Base-by-base conservation (phyloP, 805 yeast genomes). In the Wickerhamiella domercqiae region DNA sequence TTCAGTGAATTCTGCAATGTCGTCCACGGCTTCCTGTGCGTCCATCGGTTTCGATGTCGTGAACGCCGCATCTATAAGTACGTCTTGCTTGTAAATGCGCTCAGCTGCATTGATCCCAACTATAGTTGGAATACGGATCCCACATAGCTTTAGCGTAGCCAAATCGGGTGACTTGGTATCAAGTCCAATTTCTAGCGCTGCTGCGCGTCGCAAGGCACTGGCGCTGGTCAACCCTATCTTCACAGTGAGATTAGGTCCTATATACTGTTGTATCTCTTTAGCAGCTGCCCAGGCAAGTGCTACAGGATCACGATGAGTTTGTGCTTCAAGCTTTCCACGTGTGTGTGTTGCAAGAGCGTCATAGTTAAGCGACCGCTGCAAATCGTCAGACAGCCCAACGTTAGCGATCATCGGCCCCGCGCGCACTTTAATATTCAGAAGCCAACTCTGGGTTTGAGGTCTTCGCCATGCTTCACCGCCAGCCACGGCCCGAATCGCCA, bases 21-120 rank as follows among this genome's bases (percentile, higher is more conserved):
- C 46, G 36, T 35, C 47, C 29, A 39, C 41, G 25, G 16, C 47
- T 32, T 33, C 40, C 18, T 21, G 41, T 5, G 36, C 22, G 7
- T 47, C 51, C 46, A 73, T 56, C 36, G 67, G 68, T 24, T 9
- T 13, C 11, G 11, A 13, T 20, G 19, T 20, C 32, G 9, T n/a
- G 16, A 9, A 9, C 17, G 32, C 9, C 18, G 7, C 33, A 47
- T 78, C 78, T 21, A 79, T 45, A 2, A 64, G 57, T 5, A 90
- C 81, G 33, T 74, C 74, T 59, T 90, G 99, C 47, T 70, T 74
- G 50, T 78, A 76, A 17, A 76, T 56, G 41, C 98, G 65, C 55
- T 90, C 99, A 59, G 84, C 81, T 1, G 84, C 78, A 61, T 84
- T 87, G 5, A 90, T 90, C 3, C 98, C 99, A 47, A 90, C 79